phyloP scores from a whole-genome alignment of 495 filamentous ascomycete species.

The Trichoderma erinaceum region DNA sequence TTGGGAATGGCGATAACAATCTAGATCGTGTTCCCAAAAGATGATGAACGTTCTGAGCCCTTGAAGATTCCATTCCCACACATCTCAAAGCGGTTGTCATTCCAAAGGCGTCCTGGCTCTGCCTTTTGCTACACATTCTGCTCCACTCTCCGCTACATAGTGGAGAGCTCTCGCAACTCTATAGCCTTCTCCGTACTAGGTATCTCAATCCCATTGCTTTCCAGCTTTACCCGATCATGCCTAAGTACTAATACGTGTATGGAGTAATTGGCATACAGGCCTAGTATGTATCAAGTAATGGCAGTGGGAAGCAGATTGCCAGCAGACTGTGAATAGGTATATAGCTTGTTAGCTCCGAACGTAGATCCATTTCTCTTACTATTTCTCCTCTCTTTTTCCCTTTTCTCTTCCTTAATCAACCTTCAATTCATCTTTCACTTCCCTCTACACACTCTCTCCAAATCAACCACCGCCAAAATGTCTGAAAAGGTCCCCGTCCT shows the following conservation, averaged over 20 bases:
- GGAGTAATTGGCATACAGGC: neutral
- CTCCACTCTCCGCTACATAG: neutral
- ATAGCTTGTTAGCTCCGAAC: neutral
- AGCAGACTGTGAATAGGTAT: neutral
- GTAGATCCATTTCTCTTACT: neutral
- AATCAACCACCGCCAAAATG: constrained; percentile 20
- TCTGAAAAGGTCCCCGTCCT: constrained; percentile 31
- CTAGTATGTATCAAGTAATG: neutral
- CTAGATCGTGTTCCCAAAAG: too few relatives aligned
- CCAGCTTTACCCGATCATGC: neutral
- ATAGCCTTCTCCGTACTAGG: too few relatives aligned
- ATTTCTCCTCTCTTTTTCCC: neutral
- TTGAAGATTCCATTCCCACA: too few relatives aligned
- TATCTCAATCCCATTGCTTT: neutral
- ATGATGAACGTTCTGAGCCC: too few relatives aligned
- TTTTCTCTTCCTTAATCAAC: neutral
- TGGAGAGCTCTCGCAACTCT: neutral
- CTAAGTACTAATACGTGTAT: neutral
- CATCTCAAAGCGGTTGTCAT: too few relatives aligned
- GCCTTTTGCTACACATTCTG: neutral
- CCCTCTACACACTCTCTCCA: neutral
- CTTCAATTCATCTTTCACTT: neutral
- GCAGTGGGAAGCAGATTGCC: neutral
- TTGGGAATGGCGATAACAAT: too few relatives aligned
- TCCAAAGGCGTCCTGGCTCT: too few relatives aligned